phyloP scores from a whole-genome alignment of 2,329 filamentous ascomycete genomes.

The Clonostachys chloroleuca region DNA sequence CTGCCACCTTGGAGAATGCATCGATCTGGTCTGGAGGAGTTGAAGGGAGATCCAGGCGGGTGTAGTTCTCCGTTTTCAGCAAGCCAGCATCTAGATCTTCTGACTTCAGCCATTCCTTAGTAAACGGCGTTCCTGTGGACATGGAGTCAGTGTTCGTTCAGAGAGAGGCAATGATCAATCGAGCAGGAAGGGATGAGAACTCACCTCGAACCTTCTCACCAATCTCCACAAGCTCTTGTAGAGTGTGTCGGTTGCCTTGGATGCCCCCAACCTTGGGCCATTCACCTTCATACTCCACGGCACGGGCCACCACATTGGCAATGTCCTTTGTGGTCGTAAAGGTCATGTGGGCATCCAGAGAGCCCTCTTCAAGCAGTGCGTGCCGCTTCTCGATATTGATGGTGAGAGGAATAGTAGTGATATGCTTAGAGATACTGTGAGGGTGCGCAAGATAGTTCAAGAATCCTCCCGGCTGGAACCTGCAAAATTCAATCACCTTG shows the following conservation, averaged over 20 bases:
- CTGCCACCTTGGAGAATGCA: slow-evolving; percentile 13
- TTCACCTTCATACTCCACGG: slow-evolving; percentile 34
- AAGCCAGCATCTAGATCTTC: slow-evolving; percentile 11
- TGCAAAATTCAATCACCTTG: slow-evolving; percentile 48
- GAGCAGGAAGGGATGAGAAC: not conserved
- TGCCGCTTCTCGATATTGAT: slow-evolving; percentile 36
- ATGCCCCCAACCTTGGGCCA: slow-evolving; percentile 39
- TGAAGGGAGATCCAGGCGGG: not conserved
- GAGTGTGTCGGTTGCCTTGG: slow-evolving; percentile 24
- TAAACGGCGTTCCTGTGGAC: slow-evolving; percentile 10
- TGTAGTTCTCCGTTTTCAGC: slow-evolving; percentile 1
- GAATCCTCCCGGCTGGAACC: slow-evolving; percentile 52
- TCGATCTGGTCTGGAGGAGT: slow-evolving; percentile 13
- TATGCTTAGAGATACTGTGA: slow-evolving; percentile 34
- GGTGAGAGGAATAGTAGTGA: slow-evolving; percentile 33
- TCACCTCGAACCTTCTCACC: slow-evolving; percentile 33
- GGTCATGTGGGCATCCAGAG: slow-evolving; percentile 37
- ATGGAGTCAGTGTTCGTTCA: not conserved
- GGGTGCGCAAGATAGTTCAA: slow-evolving; percentile 50
- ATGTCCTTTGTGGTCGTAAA: slow-evolving; percentile 38
- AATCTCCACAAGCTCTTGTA: slow-evolving; percentile 29
- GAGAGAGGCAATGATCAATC: too few relatives aligned
- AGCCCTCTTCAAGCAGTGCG: slow-evolving; percentile 46
- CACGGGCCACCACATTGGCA: slow-evolving; percentile 28
- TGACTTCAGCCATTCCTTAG: slow-evolving; percentile 7